A percentile compares a stretch with the other conserved stretches of the same genome.
Conservation (phyloP, 805 yeast species). For the Yamadazyma sp. region DNA sequence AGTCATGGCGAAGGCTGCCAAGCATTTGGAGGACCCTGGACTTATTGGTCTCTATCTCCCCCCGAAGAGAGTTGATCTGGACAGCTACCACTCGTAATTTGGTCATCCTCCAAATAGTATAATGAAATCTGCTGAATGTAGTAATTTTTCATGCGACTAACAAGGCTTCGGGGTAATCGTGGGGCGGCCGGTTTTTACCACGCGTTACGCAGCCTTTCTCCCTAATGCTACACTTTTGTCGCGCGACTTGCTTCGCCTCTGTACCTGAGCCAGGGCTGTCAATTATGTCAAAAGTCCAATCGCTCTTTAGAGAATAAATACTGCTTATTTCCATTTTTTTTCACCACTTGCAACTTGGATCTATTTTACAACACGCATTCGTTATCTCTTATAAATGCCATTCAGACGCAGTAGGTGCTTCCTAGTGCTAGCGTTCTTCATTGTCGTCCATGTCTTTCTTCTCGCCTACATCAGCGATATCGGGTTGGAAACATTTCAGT, state of each 20-base stretch:
- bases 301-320: conserved; percentile 3
- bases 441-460: conserved; percentile 17
- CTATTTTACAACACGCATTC: too few relatives aligned
- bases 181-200: neutral
- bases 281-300: conserved; percentile 4
- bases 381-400: conserved; percentile 1
- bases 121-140: too few relatives aligned
- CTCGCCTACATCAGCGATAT: conserved; percentile 13
- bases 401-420: conserved; percentile 20
- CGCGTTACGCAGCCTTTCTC: too few relatives aligned
- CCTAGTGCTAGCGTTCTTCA: conserved; percentile 15
- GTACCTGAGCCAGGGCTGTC: conserved; percentile 4
- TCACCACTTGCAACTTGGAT: too few relatives aligned
- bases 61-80: conserved; percentile 67
- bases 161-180: too few relatives aligned
- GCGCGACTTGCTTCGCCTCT: conserved; percentile 4
- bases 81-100: conserved; percentile 60
- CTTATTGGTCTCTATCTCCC: conserved; percentile 55
- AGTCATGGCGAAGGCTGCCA: conserved; percentile 15
- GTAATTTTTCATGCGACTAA: neutral
- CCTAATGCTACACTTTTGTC: neutral
- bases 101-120: too few relatives aligned
- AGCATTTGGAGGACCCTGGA: conserved; percentile 46
- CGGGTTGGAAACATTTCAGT: neutral
- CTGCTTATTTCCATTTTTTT: neutral